These are phyloP conservation scores for Desmodesmus armatus DNA, from an alignment of 139 green algal species.

Conservation along the genomic window DNA sequence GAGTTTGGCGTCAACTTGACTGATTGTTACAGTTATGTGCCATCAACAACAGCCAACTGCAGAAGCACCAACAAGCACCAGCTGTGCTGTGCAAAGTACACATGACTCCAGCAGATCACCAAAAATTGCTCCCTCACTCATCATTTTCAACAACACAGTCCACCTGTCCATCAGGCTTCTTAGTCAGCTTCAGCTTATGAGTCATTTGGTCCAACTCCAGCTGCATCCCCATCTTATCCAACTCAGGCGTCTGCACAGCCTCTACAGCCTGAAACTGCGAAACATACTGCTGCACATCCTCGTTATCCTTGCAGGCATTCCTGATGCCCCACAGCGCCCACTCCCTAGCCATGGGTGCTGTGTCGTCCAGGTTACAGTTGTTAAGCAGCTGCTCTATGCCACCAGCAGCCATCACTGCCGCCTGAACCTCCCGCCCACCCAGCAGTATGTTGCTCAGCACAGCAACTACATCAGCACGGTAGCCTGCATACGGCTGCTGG, in stretches of 20 bases:
- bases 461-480: slow-evolving; percentile 77
- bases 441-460: slow-evolving; percentile 74
- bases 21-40: neutral
- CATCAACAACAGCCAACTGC: neutral
- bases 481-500: slow-evolving; percentile 71
- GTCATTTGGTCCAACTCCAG: slow-evolving; percentile 77
- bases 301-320: slow-evolving; percentile 87
- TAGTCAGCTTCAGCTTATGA: slow-evolving; percentile 68
- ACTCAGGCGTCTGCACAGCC: slow-evolving; percentile 68
- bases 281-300: slow-evolving; percentile 51
- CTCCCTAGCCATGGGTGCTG: slow-evolving; percentile 81
- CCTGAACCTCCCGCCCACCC: slow-evolving; percentile 52
- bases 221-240: slow-evolving; percentile 67
- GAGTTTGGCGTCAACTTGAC: neutral
- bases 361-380: slow-evolving; percentile 70
- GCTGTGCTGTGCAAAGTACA: too few species aligned
- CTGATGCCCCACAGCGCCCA: slow-evolving; percentile 92
- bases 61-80: too few species aligned
- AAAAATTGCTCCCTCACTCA: neutral
- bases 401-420: slow-evolving; percentile 47
- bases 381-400: slow-evolving; percentile 76
- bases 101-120: neutral
- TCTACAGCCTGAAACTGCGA: slow-evolving; percentile 56
- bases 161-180: neutral
- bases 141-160: neutral